These are phyloP conservation scores for Plasmodium adleri DNA, from an alignment of 169 alveolate genomes.

Conservation along the genomic window DNA sequence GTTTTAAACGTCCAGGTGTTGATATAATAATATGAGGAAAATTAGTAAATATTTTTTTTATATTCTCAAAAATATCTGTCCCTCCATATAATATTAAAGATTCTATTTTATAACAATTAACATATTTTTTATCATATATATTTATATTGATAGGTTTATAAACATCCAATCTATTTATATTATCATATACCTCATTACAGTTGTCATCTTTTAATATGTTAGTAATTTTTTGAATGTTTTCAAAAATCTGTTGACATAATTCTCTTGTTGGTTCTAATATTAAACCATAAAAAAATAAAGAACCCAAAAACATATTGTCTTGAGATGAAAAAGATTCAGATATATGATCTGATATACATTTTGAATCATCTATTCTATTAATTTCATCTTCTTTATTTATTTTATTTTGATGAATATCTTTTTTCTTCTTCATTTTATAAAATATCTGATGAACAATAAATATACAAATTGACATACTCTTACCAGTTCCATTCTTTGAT, in stretches of 20 bases:
- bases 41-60: conserved; percentile 1
- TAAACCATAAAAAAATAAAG: conserved; percentile 15
- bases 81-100: conserved; percentile 63
- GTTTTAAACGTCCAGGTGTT: conserved; percentile 72
- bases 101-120: conserved; percentile 6
- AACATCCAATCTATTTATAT: not conserved
- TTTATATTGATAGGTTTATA: too few species aligned
- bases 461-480: conserved; percentile 57
- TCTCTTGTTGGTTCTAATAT: conserved; percentile 60
- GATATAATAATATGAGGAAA: conserved; percentile 47
- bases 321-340: not conserved
- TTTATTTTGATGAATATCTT: not conserved
- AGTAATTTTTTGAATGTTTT: conserved; percentile 17
- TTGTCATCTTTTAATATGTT: not conserved
- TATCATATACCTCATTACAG: not conserved
- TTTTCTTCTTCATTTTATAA: not conserved
- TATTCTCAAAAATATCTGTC: conserved; percentile 25
- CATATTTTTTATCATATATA: too few species aligned
- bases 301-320: not conserved
- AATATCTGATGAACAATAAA: conserved; percentile 10
- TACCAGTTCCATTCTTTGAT: conserved; percentile 70
- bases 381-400: not conserved
- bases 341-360: not conserved
- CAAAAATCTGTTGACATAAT: conserved; percentile 46
- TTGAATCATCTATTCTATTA: not conserved